A percentile compares a stretch with the other conserved stretches of the same genome.
Conservation (phyloP, 2,329 filamentous ascomycete genomes). For the Metarhizium rileyi region DNA sequence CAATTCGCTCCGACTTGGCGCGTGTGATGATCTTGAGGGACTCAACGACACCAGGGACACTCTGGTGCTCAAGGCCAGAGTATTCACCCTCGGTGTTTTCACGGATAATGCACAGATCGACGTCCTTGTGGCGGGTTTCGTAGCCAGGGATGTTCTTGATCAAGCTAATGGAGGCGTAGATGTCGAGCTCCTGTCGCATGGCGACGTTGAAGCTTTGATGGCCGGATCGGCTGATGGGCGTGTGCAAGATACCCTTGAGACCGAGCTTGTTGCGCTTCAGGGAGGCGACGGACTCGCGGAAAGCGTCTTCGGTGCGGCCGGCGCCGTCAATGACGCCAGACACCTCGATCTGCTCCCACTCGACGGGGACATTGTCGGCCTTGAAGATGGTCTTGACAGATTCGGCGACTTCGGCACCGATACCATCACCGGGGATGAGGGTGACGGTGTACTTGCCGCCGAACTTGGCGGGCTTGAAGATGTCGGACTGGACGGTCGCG, state of each 20-base stretch:
- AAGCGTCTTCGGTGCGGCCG: slow-evolving; percentile 86
- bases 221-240: slow-evolving; percentile 88
- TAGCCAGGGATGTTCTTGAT: slow-evolving; percentile 99
- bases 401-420: slow-evolving; percentile 95
- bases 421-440: slow-evolving; percentile 96
- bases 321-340: slow-evolving; percentile 72
- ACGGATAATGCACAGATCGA: slow-evolving; percentile 98
- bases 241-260: slow-evolving; percentile 97
- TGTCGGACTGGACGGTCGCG: slow-evolving; percentile 83
- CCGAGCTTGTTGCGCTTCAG: slow-evolving; percentile 98
- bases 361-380: slow-evolving; percentile 95
- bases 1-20: slow-evolving; percentile 97
- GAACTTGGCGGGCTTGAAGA: slow-evolving; percentile 98
- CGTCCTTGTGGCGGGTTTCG: slow-evolving; percentile 90
- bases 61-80: slow-evolving; percentile 97
- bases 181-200: slow-evolving; percentile 97
- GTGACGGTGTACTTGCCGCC: slow-evolving; percentile 99
- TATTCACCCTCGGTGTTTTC: slow-evolving; percentile 99
- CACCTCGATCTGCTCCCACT: slow-evolving; percentile 98
- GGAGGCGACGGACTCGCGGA: slow-evolving; percentile 90
- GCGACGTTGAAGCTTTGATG: slow-evolving; percentile 99
- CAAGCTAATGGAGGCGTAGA: slow-evolving; percentile 94
- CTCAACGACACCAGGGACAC: slow-evolving; percentile 90
- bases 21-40: slow-evolving; percentile 99
- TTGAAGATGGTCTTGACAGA: slow-evolving; percentile 99